Conservation (phyloP, 2,329 filamentous ascomycete genomes). For the Chaetomium olivaceum region DNA sequence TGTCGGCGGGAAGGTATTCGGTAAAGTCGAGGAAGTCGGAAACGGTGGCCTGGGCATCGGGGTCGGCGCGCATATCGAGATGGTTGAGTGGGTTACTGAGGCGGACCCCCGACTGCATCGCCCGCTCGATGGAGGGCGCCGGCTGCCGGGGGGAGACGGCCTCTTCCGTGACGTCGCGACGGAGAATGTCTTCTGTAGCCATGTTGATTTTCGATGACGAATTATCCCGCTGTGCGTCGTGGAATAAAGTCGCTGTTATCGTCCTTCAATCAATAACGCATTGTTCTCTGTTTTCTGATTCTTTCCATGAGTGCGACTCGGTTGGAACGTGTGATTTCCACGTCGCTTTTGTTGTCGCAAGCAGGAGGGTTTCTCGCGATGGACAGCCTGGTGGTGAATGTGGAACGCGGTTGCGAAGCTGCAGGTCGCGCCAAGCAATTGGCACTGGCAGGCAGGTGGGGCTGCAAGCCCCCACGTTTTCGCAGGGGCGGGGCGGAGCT, state of each 20-base stretch:
- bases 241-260: conserved; percentile 1
- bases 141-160: conserved; percentile 42
- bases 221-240: neutral
- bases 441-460: conserved; percentile 4
- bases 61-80: conserved; percentile 58
- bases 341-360: neutral
- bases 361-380: neutral
- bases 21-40: conserved; percentile 71
- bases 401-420: conserved; percentile 15
- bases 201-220: conserved; percentile 10
- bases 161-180: conserved; percentile 35
- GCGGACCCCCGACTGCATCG: conserved; percentile 37
- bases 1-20: conserved; percentile 68
- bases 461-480: conserved; percentile 9
- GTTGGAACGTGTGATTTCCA: neutral
- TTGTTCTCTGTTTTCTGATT: neutral
- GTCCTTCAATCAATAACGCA: neutral
- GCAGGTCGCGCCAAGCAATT: neutral
- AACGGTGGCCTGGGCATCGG: conserved; percentile 68
- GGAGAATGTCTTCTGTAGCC: conserved; percentile 20
- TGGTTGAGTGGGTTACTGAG: conserved; percentile 44
- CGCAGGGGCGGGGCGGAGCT: conserved; percentile 6
- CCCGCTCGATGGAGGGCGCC: conserved; percentile 37
- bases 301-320: conserved; percentile 1
- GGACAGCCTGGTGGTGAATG: conserved; percentile 6